Conservation (phyloP, 2,329 filamentous ascomycete genomes). For the Chrysoporthe deuterocubensis region DNA sequence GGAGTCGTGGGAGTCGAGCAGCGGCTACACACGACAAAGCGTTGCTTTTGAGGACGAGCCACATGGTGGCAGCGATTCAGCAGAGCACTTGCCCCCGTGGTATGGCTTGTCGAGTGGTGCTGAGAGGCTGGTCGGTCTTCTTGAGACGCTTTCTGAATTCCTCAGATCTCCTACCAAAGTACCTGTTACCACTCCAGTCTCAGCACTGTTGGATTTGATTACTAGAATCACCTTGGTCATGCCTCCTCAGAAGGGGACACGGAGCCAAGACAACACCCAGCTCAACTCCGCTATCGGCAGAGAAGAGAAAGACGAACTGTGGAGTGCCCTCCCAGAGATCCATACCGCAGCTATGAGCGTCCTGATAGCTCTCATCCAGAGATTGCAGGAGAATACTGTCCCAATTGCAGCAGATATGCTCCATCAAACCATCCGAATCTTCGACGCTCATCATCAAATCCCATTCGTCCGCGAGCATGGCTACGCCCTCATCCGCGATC, state of each 20-base stretch:
- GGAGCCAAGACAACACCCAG: conserved; percentile 56
- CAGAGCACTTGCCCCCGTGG: conserved; percentile 69
- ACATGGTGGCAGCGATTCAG: conserved; percentile 48
- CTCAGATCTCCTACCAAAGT: conserved; percentile 67
- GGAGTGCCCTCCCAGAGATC: conserved; percentile 72
- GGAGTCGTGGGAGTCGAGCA: conserved; percentile 78
- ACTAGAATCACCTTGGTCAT: conserved; percentile 71
- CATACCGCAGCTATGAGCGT: conserved; percentile 73
- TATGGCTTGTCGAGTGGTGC: conserved; percentile 73
- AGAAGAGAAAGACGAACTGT: conserved; percentile 82
- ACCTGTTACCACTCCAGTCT: conserved; percentile 69
- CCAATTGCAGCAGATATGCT: conserved; percentile 67
- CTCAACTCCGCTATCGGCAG: conserved; percentile 74
- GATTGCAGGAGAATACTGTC: conserved; percentile 61
- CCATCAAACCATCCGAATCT: conserved; percentile 74
- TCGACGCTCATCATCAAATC: conserved; percentile 59
- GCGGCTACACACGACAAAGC: conserved; percentile 50
- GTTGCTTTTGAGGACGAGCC: conserved; percentile 53
- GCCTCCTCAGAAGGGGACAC: conserved; percentile 50
- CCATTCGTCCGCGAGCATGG: conserved; percentile 60
- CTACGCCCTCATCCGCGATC: conserved; percentile 61
- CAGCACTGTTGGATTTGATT: conserved; percentile 69
- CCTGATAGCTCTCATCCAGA: conserved; percentile 58
- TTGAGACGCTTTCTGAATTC: conserved; percentile 67
- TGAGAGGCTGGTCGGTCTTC: conserved; percentile 68